These are phyloP conservation scores for Hippophae rhamnoides DNA, from an alignment of 306 rosid species.

Conservation along the genomic window DNA sequence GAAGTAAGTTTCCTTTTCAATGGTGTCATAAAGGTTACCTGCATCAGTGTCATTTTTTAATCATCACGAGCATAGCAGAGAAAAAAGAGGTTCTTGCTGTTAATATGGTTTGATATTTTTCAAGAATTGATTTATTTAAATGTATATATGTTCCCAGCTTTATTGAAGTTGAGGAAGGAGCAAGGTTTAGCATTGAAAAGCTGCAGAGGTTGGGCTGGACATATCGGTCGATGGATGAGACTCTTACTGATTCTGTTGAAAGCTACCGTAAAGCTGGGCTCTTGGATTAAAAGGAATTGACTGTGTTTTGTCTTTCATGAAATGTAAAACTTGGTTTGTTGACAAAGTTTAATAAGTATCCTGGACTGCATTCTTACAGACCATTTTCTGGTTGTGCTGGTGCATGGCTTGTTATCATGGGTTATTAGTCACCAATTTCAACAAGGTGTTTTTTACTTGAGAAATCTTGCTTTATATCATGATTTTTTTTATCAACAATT, in stretches of 20 bases:
- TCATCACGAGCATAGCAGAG: too few relatives aligned
- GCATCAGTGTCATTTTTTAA: neutral
- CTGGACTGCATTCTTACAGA: too few relatives aligned
- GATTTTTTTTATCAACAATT: too few relatives aligned
- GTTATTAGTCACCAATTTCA: too few relatives aligned
- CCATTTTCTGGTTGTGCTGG: too few relatives aligned
- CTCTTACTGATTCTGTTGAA: conserved; percentile 12
- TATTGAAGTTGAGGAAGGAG: conserved; percentile 15
- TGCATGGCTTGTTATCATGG: too few relatives aligned
- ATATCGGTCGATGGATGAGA: conserved; percentile 9
- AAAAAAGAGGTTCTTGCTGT: neutral
- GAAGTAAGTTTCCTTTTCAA: conserved; percentile 24
- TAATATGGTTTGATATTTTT: neutral
- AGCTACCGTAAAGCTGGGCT: conserved; percentile 14
- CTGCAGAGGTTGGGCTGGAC: conserved; percentile 17
- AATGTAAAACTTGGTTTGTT: too few relatives aligned
- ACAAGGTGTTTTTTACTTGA: too few relatives aligned
- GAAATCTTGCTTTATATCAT: too few relatives aligned
- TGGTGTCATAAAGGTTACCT: neutral
- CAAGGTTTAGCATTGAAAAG: conserved; percentile 2
- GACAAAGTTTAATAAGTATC: too few relatives aligned
- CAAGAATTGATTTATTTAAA: too few relatives aligned
- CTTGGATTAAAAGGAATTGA: conserved; percentile 1
- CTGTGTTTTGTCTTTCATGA: too few relatives aligned
- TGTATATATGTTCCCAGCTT: conserved; percentile 23